Conservation (phyloP, 805 yeast species). For the Starmerella tilneyi region DNA sequence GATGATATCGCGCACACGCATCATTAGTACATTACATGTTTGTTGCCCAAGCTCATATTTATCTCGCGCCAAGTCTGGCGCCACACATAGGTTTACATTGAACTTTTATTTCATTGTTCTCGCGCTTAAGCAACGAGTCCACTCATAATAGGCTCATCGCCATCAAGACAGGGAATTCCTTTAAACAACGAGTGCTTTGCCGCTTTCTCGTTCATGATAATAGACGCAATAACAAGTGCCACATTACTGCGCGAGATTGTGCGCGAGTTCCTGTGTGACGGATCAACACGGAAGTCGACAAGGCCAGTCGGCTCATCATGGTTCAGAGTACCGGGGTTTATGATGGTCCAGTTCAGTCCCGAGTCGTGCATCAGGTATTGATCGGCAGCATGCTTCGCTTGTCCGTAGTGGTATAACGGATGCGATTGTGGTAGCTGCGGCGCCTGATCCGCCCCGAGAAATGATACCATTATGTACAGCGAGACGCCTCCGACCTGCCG, state of each 20-base stretch:
- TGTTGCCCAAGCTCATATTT: too few species aligned
- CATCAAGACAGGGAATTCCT: slow-evolving; percentile 24
- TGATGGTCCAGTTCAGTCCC: slow-evolving; percentile 44
- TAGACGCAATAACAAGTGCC: slow-evolving; percentile 35
- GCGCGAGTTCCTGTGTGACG: slow-evolving; percentile 16
- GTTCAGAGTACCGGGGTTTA: slow-evolving; percentile 43
- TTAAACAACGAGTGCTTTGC: slow-evolving; percentile 11
- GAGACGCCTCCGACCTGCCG: slow-evolving; percentile 35
- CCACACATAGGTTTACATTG: too few species aligned
- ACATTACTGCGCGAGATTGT: slow-evolving; percentile 43
- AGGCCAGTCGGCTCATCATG: slow-evolving; percentile 39
- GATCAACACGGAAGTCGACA: slow-evolving; percentile 30
- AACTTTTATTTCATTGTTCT: neutral
- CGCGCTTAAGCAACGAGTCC: slow-evolving; percentile 7
- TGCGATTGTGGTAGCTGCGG: slow-evolving; percentile 38
- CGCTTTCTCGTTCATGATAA: slow-evolving; percentile 20
- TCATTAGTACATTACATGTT: too few species aligned
- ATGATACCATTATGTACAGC: slow-evolving; percentile 47
- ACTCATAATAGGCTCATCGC: slow-evolving; percentile 17
- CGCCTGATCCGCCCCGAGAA: slow-evolving; percentile 41
- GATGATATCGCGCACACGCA: too few species aligned
- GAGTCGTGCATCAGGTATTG: slow-evolving; percentile 33
- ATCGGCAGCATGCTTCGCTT: slow-evolving; percentile 56
- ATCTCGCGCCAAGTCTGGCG: neutral
- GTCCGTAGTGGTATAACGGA: slow-evolving; percentile 41